phyloP scores from a whole-genome alignment of 176 grass and related monocot species.

The Oryza rufipogon region DNA sequence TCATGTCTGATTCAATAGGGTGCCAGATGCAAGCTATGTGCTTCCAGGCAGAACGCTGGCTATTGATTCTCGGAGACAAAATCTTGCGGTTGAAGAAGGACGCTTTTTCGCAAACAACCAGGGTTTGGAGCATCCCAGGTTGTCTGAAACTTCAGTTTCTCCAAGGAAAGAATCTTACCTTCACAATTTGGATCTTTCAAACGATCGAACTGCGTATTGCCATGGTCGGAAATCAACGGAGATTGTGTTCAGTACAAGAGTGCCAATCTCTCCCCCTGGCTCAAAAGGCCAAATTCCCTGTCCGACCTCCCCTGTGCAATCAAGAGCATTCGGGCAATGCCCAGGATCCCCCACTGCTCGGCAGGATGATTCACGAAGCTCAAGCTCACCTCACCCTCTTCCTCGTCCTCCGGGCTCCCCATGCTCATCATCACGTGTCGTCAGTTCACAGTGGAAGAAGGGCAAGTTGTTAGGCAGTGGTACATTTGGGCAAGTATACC shows the following conservation, averaged over 20 bases:
- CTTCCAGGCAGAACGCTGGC: constrained; percentile 33
- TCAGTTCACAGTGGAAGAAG: constrained; percentile 69
- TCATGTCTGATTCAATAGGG: constrained; percentile 37
- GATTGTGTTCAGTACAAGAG: constrained; percentile 46
- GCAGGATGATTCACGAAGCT: constrained; percentile 59
- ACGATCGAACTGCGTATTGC: constrained; percentile 36
- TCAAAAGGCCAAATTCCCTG: constrained; percentile 41
- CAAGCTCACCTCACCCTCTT: constrained; percentile 65
- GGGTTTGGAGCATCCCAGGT: constrained; percentile 46
- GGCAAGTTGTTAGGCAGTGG: constrained; percentile 83
- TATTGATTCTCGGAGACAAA: constrained; percentile 46
- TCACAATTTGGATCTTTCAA: constrained; percentile 45
- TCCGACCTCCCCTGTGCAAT: constrained; percentile 45
- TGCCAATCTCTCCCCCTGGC: constrained; percentile 45
- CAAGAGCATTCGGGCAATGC: constrained; percentile 54
- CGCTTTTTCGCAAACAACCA: constrained; percentile 43
- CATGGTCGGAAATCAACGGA: constrained; percentile 55
- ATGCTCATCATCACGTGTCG: constrained; percentile 51
- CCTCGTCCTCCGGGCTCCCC: constrained; percentile 69
- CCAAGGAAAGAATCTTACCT: constrained; percentile 52
- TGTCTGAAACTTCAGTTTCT: constrained; percentile 46
- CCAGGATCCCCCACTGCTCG: constrained; percentile 58
- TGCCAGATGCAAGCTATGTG: constrained; percentile 36
- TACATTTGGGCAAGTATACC: constrained; percentile 88
- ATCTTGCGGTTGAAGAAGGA: constrained; percentile 31